Percentiles rank a stretch among this genome's conserved stretches.
These are phyloP conservation scores for Fusarium illudens DNA, from an alignment of 2,329 filamentous ascomycete species.

Conservation along the genomic window DNA sequence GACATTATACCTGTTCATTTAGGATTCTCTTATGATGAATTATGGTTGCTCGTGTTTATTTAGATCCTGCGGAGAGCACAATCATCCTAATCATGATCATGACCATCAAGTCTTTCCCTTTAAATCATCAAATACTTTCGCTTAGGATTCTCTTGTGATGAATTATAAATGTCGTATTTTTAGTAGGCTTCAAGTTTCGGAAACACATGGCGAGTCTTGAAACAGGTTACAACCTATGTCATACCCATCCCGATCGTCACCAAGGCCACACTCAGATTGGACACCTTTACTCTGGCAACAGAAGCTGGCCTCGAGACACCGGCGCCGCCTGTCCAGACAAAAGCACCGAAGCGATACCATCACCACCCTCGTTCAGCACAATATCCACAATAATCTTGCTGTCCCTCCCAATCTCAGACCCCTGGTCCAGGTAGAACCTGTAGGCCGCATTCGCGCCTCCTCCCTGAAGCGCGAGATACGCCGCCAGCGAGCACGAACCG, in stretches of 20 bases:
- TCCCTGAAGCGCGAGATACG: not conserved
- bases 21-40: not conserved
- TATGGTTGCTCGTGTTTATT: not conserved
- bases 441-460: not conserved
- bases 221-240: not conserved
- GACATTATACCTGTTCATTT: not conserved
- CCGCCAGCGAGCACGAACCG: not conserved
- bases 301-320: slow-evolving; percentile 12
- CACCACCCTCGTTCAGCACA: not conserved
- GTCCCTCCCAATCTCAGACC: not conserved
- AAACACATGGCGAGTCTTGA: rapidly evolving
- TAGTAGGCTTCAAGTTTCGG: not conserved
- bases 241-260: not conserved
- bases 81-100: not conserved
- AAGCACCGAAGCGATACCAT: not conserved
- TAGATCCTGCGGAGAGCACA: not conserved
- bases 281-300: slow-evolving; percentile 1
- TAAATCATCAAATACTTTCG: not conserved
- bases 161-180: not conserved
- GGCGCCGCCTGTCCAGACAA: slow-evolving; percentile 18
- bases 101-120: not conserved
- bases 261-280: no score
- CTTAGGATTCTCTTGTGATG: rapidly evolving
- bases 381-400: slow-evolving; percentile 12
- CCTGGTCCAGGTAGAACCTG: not conserved